Conservation (phyloP, 257 asterid genomes). For the Linaria vulgaris region DNA sequence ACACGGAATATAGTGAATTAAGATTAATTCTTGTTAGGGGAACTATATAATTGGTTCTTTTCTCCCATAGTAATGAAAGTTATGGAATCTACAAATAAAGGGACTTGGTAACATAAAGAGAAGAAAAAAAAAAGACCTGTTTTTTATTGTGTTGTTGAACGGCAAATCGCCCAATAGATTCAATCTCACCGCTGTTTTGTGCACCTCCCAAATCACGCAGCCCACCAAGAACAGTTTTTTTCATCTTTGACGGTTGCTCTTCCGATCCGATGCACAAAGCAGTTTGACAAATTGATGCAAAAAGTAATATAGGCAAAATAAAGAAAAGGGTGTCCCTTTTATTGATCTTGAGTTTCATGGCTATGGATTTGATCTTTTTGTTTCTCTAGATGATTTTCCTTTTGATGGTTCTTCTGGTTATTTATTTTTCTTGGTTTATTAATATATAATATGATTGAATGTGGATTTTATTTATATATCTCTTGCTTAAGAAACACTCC, state of each 20-base stretch:
- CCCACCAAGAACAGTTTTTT: conserved; percentile 35
- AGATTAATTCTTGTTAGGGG: too few species aligned
- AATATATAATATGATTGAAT: too few species aligned
- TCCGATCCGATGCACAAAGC: conserved; percentile 28
- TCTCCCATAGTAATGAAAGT: background rate
- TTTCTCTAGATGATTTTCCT: background rate
- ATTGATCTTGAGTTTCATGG: conserved; percentile 18
- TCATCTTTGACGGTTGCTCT: conserved; percentile 24
- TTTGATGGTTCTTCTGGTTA: conserved; percentile 6
- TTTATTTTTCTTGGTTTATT: background rate
- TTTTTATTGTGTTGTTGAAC: conserved; percentile 47
- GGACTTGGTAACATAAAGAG: background rate
- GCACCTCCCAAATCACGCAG: conserved; percentile 17
- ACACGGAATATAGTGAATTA: too few species aligned
- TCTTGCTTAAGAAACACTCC: too few species aligned
- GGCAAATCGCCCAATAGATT: conserved; percentile 48
- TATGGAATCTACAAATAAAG: background rate
- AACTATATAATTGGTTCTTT: too few species aligned
- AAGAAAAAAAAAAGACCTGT: conserved; percentile 27
- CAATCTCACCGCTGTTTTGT: conserved; percentile 36
- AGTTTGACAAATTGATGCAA: conserved; percentile 16
- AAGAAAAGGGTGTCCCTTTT: conserved; percentile 14
- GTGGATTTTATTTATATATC: too few species aligned
- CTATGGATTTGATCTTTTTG: too few species aligned
- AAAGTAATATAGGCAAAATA: conserved; percentile 18